These are phyloP conservation scores for Remersonia thermophila DNA, from an alignment of 2,329 filamentous ascomycete species.

Conservation along the genomic window DNA sequence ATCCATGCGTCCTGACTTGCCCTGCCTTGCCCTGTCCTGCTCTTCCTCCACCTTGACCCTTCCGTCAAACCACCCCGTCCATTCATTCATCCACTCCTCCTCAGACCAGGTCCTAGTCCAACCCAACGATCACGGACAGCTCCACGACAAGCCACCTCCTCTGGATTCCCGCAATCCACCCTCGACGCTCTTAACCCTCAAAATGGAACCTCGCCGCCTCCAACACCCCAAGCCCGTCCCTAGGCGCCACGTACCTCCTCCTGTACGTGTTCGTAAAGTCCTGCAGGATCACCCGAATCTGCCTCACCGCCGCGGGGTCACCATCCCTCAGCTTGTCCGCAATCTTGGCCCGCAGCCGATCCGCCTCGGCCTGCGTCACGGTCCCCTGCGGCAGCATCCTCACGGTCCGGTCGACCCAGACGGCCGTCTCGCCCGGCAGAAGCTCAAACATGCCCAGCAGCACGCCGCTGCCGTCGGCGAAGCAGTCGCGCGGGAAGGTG, in stretches of 20 bases:
- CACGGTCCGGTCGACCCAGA: slow-evolving; percentile 76
- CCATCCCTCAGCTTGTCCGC: slow-evolving; percentile 61
- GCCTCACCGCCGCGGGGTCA: slow-evolving; percentile 49
- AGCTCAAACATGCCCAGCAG: slow-evolving; percentile 81
- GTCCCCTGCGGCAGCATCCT: slow-evolving; percentile 72
- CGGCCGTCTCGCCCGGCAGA: slow-evolving; percentile 63
- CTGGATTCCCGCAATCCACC: too few relatives aligned
- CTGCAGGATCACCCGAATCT: slow-evolving; percentile 75
- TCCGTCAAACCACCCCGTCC: neutral
- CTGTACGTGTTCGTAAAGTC: slow-evolving; percentile 96
- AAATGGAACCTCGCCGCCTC: slow-evolving; percentile 85
- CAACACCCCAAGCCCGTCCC: slow-evolving; percentile 77
- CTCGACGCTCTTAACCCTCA: too few relatives aligned
- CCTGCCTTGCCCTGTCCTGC: too few relatives aligned
- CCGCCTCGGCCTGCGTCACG: slow-evolving; percentile 66
- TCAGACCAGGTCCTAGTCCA: neutral
- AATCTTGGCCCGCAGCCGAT: slow-evolving; percentile 69
- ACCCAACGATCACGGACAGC: neutral
- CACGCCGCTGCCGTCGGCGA: slow-evolving; percentile 88
- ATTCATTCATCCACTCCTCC: neutral
- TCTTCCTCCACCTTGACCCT: neutral
- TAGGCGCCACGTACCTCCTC: slow-evolving; percentile 84
- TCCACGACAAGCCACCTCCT: too few relatives aligned
- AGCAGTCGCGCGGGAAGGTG: slow-evolving; percentile 89
- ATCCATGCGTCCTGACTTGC: too few relatives aligned